phyloP scores from a whole-genome alignment of 2,329 filamentous ascomycete species.

The Fusarium falciforme region DNA sequence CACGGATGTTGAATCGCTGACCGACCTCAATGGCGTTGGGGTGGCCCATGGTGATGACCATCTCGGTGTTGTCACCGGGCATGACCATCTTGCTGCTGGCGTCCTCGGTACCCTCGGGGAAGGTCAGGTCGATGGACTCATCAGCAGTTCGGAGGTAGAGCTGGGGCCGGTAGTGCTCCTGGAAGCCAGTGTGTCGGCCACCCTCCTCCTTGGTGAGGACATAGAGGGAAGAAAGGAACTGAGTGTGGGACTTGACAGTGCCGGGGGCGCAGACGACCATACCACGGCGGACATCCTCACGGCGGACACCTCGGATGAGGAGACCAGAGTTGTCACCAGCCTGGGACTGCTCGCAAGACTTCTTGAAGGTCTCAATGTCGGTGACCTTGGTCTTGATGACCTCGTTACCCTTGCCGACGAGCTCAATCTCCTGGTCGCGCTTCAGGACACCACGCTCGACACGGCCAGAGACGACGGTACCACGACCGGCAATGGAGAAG shows the following conservation, averaged over 20 bases:
- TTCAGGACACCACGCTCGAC: constrained; percentile 96
- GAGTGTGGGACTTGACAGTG: constrained; percentile 84
- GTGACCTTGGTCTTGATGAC: constrained; percentile 99
- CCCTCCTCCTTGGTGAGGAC: constrained; percentile 98
- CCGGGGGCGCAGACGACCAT: constrained; percentile 93
- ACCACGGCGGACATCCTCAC: constrained; percentile 92
- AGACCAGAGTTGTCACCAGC: constrained; percentile 99
- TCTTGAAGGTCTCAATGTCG: constrained; percentile 99
- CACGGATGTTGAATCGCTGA: constrained; percentile 97
- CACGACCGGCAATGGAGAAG: constrained; percentile 91
- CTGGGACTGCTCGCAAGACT: constrained; percentile 95
- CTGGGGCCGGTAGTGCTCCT: constrained; percentile 96
- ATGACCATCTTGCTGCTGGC: constrained; percentile 83
- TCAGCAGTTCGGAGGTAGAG: constrained; percentile 95
- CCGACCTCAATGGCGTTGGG: constrained; percentile 90
- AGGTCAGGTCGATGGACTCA: constrained; percentile 81
- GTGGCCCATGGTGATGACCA: constrained; percentile 87
- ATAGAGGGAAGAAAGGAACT: constrained; percentile 97
- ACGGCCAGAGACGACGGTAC: constrained; percentile 95
- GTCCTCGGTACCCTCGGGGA: constrained; percentile 86
- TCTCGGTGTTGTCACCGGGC: constrained; percentile 99
- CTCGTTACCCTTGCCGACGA: constrained; percentile 85
- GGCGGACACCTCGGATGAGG: constrained; percentile 93
- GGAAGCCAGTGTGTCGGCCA: constrained; percentile 95
- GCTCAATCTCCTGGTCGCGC: constrained; percentile 93